A percentile compares a stretch with the other conserved stretches of the same genome.
Conservation (phyloP, 176 grass and related monocot genomes). For the Triticum timopheevii region DNA sequence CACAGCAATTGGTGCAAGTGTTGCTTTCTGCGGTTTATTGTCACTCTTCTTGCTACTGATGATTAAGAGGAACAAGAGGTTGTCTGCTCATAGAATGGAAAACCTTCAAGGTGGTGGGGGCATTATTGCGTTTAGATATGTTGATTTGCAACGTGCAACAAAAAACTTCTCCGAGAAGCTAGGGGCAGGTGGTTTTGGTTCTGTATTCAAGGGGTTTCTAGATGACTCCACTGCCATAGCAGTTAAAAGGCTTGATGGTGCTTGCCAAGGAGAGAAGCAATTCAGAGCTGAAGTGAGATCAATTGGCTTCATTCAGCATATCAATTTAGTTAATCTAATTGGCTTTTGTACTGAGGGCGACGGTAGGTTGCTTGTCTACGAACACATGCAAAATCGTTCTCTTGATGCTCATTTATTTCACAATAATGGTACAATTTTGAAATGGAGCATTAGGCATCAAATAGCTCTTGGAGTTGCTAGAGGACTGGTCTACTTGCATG, state of each 20-base stretch:
- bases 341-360: constrained; percentile 54
- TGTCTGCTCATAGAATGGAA: neutral
- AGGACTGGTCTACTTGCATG: constrained; percentile 16
- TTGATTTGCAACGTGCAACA: constrained; percentile 44
- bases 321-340: constrained; percentile 55
- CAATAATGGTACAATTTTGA: neutral
- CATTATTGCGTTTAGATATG: constrained; percentile 36
- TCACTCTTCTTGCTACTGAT: constrained; percentile 12
- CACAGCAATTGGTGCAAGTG: neutral
- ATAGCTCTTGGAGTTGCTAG: constrained; percentile 14
- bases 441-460: constrained; percentile 45
- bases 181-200: constrained; percentile 62
- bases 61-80: constrained; percentile 1
- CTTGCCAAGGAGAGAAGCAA: constrained; percentile 61
- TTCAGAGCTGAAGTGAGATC: constrained; percentile 50
- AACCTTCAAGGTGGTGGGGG: constrained; percentile 25
- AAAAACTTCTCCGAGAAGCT: constrained; percentile 60
- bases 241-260: constrained; percentile 58
- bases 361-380: constrained; percentile 53
- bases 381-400: constrained; percentile 59
- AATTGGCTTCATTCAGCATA: constrained; percentile 55
- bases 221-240: constrained; percentile 42
- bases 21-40: constrained; percentile 13
- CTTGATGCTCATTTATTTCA: constrained; percentile 49
- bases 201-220: constrained; percentile 60